phyloP scores from a whole-genome alignment of 1,284 basidiomycete genomes.

The Boletus semigastroideus region DNA sequence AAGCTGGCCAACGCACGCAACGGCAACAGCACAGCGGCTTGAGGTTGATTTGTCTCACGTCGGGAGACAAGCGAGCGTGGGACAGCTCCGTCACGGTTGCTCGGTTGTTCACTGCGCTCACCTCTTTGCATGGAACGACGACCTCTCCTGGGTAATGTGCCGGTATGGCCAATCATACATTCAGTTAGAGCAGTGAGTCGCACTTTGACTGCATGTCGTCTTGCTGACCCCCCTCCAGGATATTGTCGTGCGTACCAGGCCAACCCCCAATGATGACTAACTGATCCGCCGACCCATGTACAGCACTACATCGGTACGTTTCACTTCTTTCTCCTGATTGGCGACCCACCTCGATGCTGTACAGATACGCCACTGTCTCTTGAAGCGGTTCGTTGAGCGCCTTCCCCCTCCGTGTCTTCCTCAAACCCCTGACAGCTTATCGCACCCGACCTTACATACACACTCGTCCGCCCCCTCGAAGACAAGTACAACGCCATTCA shows the following conservation, averaged over 20 bases:
- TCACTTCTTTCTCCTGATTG: not conserved
- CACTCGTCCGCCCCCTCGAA: slow-evolving; percentile 72
- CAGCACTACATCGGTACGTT: slow-evolving; percentile 34
- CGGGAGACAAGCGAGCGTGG: slow-evolving; percentile 6
- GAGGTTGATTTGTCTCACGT: no score
- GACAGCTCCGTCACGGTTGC: not conserved
- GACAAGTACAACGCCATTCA: slow-evolving; percentile 73
- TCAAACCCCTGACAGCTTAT: slow-evolving; percentile 50
- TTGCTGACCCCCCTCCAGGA: slow-evolving; percentile 43
- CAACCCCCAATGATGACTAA: not conserved
- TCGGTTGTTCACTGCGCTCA: not conserved
- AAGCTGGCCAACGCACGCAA: no score
- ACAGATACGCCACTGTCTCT: slow-evolving; percentile 31
- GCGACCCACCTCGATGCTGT: not conserved
- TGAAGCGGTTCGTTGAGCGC: slow-evolving; percentile 28
- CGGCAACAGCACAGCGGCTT: no score
- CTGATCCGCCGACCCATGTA: slow-evolving; percentile 8
- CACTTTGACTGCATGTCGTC: not conserved
- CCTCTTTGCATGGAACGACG: slow-evolving; percentile 32
- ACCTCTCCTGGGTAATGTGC: slow-evolving; percentile 44
- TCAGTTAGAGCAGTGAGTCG: slow-evolving; percentile 57
- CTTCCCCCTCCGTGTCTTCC: not conserved
- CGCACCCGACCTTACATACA: slow-evolving; percentile 85
- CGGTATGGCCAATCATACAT: slow-evolving; percentile 75
- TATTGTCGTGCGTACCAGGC: slow-evolving; percentile 47